Evolutionary conservation across 345 rosid genomes (phyloP), one percentile per base, ranked within the genome.

Genomic region (Cardiospermum halicacabum): DNA sequence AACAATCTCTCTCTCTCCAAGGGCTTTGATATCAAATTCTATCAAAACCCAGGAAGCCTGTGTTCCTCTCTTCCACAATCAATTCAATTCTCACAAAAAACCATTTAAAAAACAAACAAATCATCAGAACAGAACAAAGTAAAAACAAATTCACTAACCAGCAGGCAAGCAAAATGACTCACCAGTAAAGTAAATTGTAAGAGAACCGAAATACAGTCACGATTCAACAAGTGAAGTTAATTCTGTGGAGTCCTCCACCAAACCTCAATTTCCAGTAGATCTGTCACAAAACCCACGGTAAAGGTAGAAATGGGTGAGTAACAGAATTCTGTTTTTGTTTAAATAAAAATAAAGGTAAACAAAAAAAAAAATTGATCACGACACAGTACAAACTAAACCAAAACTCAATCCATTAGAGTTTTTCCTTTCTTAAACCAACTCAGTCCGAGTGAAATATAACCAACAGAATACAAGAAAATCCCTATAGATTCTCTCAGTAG

Each of bases 381-480:
- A 62, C 42, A 15, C 16, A 57, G 12, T n/a, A n/a, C n/a, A n/a
- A n/a, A n/a, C 13, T 43, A 53, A 56, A 45, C n/a, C n/a, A n/a
- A n/a, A n/a, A n/a, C n/a, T n/a, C n/a, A n/a, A n/a, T n/a, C n/a
- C n/a, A n/a, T n/a, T n/a, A n/a, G n/a, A n/a, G n/a, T n/a, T n/a
- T 65, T 65, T 65, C 45, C 19, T 39, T 42, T 16, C 42, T 11
- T 18, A 32, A 47, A 48, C n/a, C n/a, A n/a, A n/a, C n/a, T n/a
- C n/a, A n/a, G n/a, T n/a, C n/a, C n/a, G n/a, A n/a, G n/a, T 47
- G 30, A 27, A 72, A 62, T 19, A 58, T 30, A 36, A 49, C 32
- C 60, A 64, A 39, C 42, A 42, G 61, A 12, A 12, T 21, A 56
- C 39, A 70, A 69, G 67, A 62, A 77, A 80, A 74, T 71, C 78